These are phyloP conservation scores for Trichoderma brevicompactum DNA, from an alignment of 2,329 filamentous ascomycete species.

Conservation along the genomic window DNA sequence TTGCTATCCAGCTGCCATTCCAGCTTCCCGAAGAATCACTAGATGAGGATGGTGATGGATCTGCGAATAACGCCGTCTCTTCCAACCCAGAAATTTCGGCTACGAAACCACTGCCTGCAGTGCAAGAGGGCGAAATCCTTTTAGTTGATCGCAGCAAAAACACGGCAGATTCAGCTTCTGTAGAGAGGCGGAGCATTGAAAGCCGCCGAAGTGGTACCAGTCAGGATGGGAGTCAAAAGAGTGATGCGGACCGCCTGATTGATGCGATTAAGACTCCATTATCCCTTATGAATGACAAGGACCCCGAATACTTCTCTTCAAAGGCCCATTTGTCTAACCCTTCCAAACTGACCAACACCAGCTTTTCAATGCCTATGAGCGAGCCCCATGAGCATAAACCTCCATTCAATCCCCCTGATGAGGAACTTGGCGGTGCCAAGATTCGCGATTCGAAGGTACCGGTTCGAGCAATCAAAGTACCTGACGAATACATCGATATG, in stretches of 20 bases:
- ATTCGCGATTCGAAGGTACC: slow-evolving; percentile 52
- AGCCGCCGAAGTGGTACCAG: slow-evolving; percentile 47
- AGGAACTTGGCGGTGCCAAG: slow-evolving; percentile 43
- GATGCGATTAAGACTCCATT: slow-evolving; percentile 70
- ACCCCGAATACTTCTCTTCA: slow-evolving; percentile 41
- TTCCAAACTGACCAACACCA: neutral
- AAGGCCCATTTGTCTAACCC: slow-evolving; percentile 24
- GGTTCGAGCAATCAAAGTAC: slow-evolving; percentile 53
- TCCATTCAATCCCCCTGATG: neutral
- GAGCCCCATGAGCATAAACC: neutral
- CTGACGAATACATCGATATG: slow-evolving; percentile 51
- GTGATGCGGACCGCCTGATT: slow-evolving; percentile 72
- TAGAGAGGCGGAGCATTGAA: slow-evolving; percentile 32
- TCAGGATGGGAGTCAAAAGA: slow-evolving; percentile 54
- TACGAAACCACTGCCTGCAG: slow-evolving; percentile 36
- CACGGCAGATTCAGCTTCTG: slow-evolving; percentile 29
- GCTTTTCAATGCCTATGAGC: slow-evolving; percentile 10
- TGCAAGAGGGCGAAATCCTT: slow-evolving; percentile 60
- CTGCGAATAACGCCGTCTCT: slow-evolving; percentile 24
- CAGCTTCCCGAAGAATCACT: slow-evolving; percentile 56
- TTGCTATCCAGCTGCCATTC: slow-evolving; percentile 80
- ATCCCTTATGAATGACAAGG: slow-evolving; percentile 43
- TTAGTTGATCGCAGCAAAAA: slow-evolving; percentile 57
- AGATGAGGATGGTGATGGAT: slow-evolving; percentile 30
- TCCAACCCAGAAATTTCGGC: slow-evolving; percentile 32